Base-by-base conservation (phyloP, 2,329 filamentous ascomycete genomes). In the Talaromyces sp. region DNA sequence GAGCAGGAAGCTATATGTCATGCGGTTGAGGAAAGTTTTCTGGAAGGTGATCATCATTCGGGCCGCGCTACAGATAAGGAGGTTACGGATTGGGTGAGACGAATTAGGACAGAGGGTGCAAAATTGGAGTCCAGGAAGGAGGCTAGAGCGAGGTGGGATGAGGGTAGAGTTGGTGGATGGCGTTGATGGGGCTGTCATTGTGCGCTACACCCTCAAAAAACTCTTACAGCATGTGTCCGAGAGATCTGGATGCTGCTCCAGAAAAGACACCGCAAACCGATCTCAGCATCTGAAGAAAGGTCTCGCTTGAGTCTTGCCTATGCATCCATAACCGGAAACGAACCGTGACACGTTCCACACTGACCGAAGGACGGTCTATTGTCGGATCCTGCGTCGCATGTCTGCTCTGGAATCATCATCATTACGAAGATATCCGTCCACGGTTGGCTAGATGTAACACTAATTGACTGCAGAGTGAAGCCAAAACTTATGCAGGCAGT, bases 151-250 rank as follows among this genome's bases (percentile, higher is more conserved):
- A 85, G 95, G 71, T 98, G 95, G 95, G 95, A 98, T 76, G 94
- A 98, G 79, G 93, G 94, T 27, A 85, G 94, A 70, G 94, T 98
- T 38, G 94, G 94, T 11, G 95, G 95, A 0, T 98, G 95, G 95
- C 86, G 94, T 73, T 94, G 81, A 87, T 40, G 29, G 1, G 5
- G 13, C 31, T 13, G 4, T 10, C 31, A 34, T 34, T 34, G 31
- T 34, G 10, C 31, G 31, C 31, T 34, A 34, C 31, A 34, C 1
- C 31, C 31, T 11, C 31, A 13, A 34, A 10, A 10, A 13, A 13
- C 13, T 34, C 31, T 34, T 2, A 34, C 11, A 11, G 31, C 31
- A 4, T 34, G 10, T 13, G 10, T 34, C 31, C 19, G 19, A 25
- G 19, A 25, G 3, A 51, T 51, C 47, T 29, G 31, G 31, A 34